A percentile compares a stretch with the other conserved stretches of the same genome.
Conservation (phyloP, 2,329 filamentous ascomycete genomes). For the Paraphaeosphaeria sporulosa region DNA sequence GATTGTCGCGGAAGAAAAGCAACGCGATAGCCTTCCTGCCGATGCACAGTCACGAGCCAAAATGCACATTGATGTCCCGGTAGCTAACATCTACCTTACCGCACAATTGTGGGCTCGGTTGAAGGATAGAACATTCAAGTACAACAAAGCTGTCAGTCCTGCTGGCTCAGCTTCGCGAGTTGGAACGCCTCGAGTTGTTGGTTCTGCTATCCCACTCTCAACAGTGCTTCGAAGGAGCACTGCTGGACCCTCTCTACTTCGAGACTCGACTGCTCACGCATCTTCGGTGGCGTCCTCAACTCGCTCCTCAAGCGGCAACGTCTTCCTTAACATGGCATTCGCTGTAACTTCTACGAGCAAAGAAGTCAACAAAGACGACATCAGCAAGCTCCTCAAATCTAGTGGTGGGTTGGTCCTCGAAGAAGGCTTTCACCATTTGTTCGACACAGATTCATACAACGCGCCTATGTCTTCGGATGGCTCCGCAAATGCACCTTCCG, state of each 20-base stretch:
- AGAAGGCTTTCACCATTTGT: constrained; percentile 82
- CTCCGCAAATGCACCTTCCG: constrained; percentile 22
- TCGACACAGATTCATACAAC: constrained; percentile 59
- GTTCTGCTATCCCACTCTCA: constrained; percentile 55
- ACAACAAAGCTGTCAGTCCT: constrained; percentile 27
- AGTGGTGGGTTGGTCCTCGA: constrained; percentile 77
- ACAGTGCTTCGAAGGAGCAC: constrained; percentile 56
- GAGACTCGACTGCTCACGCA: constrained; percentile 35
- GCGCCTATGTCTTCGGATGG: constrained; percentile 28
- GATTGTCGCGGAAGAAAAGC: constrained; percentile 51
- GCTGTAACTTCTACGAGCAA: constrained; percentile 75
- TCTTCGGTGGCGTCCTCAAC: constrained; percentile 37
- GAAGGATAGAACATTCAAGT: constrained; percentile 47
- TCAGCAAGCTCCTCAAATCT: constrained; percentile 70
- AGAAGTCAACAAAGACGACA: constrained; percentile 61
- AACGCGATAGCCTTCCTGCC: constrained; percentile 47
- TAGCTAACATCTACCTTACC: constrained; percentile 55
- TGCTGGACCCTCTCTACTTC: constrained; percentile 35
- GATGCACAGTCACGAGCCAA: constrained; percentile 19
- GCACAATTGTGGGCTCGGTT: constrained; percentile 53
- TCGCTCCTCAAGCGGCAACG: constrained; percentile 41
- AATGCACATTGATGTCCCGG: constrained; percentile 48
- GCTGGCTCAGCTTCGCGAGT: constrained; percentile 29
- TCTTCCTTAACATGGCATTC: constrained; percentile 87
- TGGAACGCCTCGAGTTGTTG: constrained; percentile 35